These are phyloP conservation scores for Pezicula carpinea DNA, from an alignment of 2,329 filamentous ascomycete genomes.

Conservation along the genomic window DNA sequence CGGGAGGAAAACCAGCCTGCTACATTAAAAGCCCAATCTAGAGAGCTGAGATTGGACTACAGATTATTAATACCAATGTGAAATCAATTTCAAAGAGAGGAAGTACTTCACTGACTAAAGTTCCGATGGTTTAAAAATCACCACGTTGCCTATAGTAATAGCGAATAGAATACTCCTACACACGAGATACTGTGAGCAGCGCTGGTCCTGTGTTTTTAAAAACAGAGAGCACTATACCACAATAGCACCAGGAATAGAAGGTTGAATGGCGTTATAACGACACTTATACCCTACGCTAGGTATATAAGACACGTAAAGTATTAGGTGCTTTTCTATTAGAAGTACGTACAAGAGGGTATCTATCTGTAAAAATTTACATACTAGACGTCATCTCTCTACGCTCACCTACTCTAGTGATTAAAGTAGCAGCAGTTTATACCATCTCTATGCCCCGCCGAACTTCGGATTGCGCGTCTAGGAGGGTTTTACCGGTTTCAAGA, in stretches of 20 bases:
- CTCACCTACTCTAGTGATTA: slow-evolving; percentile 7
- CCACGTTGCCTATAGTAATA: slow-evolving; percentile 13
- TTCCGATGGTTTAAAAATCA: slow-evolving; percentile 15
- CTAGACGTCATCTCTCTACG: background rate
- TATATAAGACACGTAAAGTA: background rate
- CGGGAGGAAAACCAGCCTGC: slow-evolving; percentile 13
- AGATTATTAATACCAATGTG: too few relatives aligned
- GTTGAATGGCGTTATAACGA: slow-evolving; percentile 3
- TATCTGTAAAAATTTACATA: slow-evolving; percentile 11
- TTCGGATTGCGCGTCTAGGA: slow-evolving; percentile 18
- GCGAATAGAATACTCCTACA: slow-evolving; percentile 9
- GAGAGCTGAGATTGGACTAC: too few relatives aligned
- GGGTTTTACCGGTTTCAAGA: slow-evolving; percentile 20
- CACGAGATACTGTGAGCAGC: background rate
- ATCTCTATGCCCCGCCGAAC: slow-evolving; percentile 18
- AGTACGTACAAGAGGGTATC: slow-evolving; percentile 5
- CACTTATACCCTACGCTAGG: background rate
- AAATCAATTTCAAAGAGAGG: background rate
- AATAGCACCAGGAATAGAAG: slow-evolving; percentile 18
- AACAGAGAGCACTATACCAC: slow-evolving; percentile 8
- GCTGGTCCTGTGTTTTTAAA: background rate
- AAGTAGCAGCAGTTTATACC: slow-evolving; percentile 14
- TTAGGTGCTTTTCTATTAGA: background rate
- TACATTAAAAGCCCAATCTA: too few relatives aligned
- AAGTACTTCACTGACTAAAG: background rate